Conservation (phyloP, 306 rosid genomes). For the Begonia loranthoides region DNA sequence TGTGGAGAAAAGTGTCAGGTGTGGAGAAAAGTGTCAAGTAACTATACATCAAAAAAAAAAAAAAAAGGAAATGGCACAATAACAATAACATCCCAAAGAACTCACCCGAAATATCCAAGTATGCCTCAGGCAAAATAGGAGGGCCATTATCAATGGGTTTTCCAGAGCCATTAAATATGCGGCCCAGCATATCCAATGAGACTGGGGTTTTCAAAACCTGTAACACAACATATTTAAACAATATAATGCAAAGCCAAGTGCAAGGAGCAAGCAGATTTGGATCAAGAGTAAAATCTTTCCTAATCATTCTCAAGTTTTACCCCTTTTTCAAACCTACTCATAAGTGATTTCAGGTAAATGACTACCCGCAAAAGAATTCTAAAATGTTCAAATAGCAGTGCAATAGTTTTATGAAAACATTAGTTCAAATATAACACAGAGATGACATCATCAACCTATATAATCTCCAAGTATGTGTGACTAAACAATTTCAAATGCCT, state of each 20-base stretch:
- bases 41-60: not conserved
- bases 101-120: slow-evolving; percentile 84
- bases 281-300: not conserved
- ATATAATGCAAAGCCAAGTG: no score
- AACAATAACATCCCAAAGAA: not conserved
- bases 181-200: slow-evolving; percentile 90
- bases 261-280: not conserved
- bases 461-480: no score
- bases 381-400: no score
- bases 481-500: no score
- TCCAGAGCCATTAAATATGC: slow-evolving; percentile 94
- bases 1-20: not conserved
- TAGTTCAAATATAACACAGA: no score
- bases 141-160: slow-evolving; percentile 95
- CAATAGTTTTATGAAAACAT: no score
- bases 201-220: slow-evolving; percentile 96
- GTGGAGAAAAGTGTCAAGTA: not conserved
- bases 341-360: no score
- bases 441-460: no score
- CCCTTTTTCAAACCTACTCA: no score
- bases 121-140: slow-evolving; percentile 93
- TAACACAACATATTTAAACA: not conserved
- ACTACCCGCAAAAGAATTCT: no score
- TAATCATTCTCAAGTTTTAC: no score
- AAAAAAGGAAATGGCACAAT: not conserved